These are phyloP conservation scores for Fusarium ramigenum DNA, from an alignment of 2,329 filamentous ascomycete genomes.

Conservation along the genomic window DNA sequence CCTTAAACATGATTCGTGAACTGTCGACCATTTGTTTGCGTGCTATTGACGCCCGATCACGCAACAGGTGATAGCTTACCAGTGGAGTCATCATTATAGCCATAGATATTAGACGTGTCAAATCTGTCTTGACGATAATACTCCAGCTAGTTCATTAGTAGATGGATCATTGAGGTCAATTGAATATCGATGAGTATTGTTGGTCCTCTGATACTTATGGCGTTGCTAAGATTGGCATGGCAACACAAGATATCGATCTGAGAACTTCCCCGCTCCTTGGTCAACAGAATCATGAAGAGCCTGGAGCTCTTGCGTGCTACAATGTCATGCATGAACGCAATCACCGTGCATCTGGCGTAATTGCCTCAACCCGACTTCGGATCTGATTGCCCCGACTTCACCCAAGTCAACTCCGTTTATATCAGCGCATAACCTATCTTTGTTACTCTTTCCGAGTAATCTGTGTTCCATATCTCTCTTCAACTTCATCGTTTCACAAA, in stretches of 20 bases:
- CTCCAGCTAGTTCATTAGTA: rapidly evolving
- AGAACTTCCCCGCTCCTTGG: background rate
- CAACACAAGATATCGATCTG: background rate
- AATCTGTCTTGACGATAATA: too few relatives aligned
- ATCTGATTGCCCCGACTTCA: background rate
- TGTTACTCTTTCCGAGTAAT: background rate
- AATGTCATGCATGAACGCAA: background rate
- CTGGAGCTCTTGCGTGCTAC: background rate
- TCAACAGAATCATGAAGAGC: background rate
- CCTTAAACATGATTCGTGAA: background rate
- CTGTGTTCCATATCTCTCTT: rapidly evolving
- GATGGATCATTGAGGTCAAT: background rate
- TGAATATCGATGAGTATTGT: too few relatives aligned
- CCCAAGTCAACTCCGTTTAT: background rate
- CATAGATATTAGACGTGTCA: background rate
- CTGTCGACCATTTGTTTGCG: background rate
- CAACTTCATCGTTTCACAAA: rapidly evolving
- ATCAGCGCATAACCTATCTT: background rate
- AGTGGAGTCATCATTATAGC: background rate
- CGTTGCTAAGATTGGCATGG: background rate
- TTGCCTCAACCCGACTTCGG: background rate
- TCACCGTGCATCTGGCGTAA: background rate
- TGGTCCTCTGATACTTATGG: background rate
- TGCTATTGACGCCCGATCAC: background rate
- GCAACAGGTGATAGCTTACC: background rate